phyloP scores from a whole-genome alignment of 768 basidiomycete species.

The Calocera viscosa region DNA sequence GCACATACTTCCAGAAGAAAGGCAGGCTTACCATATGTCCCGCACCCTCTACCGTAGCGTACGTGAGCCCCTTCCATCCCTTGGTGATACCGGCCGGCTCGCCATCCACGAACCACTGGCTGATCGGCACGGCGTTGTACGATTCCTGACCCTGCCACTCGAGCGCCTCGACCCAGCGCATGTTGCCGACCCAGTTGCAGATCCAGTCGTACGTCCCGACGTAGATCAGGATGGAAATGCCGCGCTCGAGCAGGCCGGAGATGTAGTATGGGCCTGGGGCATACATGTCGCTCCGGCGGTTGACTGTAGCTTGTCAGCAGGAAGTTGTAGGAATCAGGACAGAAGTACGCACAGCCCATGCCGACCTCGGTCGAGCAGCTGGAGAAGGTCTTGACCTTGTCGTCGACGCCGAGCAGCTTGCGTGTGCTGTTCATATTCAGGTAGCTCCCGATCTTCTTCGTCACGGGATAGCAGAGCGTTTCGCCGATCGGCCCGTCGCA shows the following conservation, averaged over 20 bases:
- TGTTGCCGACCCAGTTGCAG: slow-evolving; percentile 54
- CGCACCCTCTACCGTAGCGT: slow-evolving; percentile 50
- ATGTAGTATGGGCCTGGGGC: slow-evolving; percentile 28
- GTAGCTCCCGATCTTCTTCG: slow-evolving; percentile 14
- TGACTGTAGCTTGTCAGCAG: background rate
- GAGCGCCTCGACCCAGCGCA: slow-evolving; percentile 59
- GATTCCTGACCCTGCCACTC: slow-evolving; percentile 54
- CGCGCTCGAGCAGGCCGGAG: slow-evolving; percentile 42
- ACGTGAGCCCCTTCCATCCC: slow-evolving; percentile 45
- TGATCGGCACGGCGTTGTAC: slow-evolving; percentile 36
- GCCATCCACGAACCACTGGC: slow-evolving; percentile 46
- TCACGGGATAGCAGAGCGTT: slow-evolving; percentile 46
- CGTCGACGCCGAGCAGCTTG: background rate
- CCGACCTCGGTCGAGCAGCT: background rate
- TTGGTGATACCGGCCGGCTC: slow-evolving; percentile 45
- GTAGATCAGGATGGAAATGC: slow-evolving; percentile 40
- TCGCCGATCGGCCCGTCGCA: slow-evolving; percentile 28
- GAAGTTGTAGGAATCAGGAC: background rate
- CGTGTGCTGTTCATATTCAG: slow-evolving; percentile 3
- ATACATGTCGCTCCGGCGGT: background rate
- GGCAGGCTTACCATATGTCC: slow-evolving; percentile 53
- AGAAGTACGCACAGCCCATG: background rate
- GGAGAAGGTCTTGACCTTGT: background rate
- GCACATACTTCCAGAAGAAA: background rate
- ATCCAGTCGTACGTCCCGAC: slow-evolving; percentile 57